Percentiles rank a stretch among this genome's conserved stretches.
Conservation (phyloP, 371 early-diverging fungal genomes). For the Apophysomyces sp. region DNA sequence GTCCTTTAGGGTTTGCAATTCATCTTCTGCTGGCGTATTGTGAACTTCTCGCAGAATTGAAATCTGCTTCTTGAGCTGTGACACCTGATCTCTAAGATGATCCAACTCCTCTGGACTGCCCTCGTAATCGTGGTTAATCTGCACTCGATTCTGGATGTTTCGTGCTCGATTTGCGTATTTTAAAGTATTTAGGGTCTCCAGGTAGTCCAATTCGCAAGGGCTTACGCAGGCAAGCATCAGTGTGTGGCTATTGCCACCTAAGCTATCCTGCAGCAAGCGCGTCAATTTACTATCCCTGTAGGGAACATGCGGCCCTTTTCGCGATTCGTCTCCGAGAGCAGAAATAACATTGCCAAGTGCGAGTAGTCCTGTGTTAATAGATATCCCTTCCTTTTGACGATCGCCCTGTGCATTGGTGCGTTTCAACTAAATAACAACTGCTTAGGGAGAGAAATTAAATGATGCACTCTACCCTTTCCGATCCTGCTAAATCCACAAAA, state of each 20-base stretch:
- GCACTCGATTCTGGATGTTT: conserved; percentile 72
- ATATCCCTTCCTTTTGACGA: conserved; percentile 92
- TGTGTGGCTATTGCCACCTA: conserved; percentile 89
- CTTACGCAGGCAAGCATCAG: conserved; percentile 90
- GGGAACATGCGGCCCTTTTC: conserved; percentile 71
- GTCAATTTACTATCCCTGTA: conserved; percentile 95
- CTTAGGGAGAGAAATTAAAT: background rate
- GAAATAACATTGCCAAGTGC: conserved; percentile 97
- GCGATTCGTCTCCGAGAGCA: conserved; percentile 85
- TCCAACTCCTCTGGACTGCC: conserved; percentile 41
- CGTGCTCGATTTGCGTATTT: conserved; percentile 82
- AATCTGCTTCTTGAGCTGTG: conserved; percentile 55
- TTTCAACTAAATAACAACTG: conserved; percentile 64
- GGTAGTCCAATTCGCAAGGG: conserved; percentile 64
- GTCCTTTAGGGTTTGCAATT: conserved; percentile 29
- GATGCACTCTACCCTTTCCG: conserved; percentile 91
- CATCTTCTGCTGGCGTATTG: conserved; percentile 22
- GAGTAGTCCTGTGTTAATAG: conserved; percentile 94
- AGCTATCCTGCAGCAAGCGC: conserved; percentile 89
- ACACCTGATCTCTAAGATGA: conserved; percentile 57
- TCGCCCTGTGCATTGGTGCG: conserved; percentile 90
- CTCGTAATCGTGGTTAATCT: conserved; percentile 8
- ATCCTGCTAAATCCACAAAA: conserved; percentile 99
- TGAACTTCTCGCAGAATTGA: conserved; percentile 29
- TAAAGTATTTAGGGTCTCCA: conserved; percentile 87